Percentiles rank a stretch among this genome's conserved stretches.
Conservation (phyloP, 140 eudicot genomes). For the Ambrosia hybrid region DNA sequence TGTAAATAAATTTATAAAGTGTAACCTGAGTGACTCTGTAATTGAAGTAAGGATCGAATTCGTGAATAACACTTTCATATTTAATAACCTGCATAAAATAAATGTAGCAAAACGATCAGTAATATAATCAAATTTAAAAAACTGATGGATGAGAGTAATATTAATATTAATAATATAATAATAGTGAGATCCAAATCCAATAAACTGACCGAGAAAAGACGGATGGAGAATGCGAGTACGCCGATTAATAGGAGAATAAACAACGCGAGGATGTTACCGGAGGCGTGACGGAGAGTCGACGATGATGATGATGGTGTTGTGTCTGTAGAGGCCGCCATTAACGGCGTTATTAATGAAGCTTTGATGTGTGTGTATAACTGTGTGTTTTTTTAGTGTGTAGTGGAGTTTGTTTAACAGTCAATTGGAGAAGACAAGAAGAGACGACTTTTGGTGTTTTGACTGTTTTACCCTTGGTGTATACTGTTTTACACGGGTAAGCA, state of each 20-base stretch:
- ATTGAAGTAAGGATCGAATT: slow-evolving; percentile 95
- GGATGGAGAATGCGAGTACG: no score
- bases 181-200: slow-evolving; percentile 7
- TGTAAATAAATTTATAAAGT: neutral
- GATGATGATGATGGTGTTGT: no score
- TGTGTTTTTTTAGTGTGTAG: slow-evolving; percentile 24
- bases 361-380: slow-evolving; percentile 2
- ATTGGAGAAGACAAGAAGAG: slow-evolving; percentile 26
- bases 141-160: neutral
- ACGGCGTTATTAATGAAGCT: no score
- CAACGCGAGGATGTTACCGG: no score
- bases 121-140: neutral
- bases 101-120: neutral
- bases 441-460: slow-evolving; percentile 38
- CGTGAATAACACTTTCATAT: no score
- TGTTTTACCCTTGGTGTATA: slow-evolving; percentile 11
- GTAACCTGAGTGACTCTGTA: slow-evolving; percentile 93
- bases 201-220: slow-evolving; percentile 68
- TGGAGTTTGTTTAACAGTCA: slow-evolving; percentile 12
- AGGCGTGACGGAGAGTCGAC: no score
- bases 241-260: no score
- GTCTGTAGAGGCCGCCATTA: no score
- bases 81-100: no score
- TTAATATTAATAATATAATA: no score
- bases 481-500: no score